phyloP scores from a whole-genome alignment of 371 early-diverging fungal genomes.

The Lichtheimia ornata region DNA sequence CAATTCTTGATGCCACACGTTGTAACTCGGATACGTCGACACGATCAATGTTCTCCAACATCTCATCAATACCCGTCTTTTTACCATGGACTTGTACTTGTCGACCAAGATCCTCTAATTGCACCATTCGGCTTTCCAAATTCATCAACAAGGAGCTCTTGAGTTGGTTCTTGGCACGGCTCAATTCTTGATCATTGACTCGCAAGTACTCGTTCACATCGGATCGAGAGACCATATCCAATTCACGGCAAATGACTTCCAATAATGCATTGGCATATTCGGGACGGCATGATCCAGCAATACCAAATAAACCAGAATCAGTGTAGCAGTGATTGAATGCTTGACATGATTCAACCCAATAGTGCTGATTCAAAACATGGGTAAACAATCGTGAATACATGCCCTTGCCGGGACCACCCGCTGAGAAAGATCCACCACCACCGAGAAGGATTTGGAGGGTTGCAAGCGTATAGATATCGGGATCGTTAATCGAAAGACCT shows the following conservation, averaged over 20 bases:
- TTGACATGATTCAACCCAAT: constrained; percentile 93
- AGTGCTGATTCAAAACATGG: constrained; percentile 90
- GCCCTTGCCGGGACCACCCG: constrained; percentile 98
- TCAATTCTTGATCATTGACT: constrained; percentile 66
- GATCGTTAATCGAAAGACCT: constrained; percentile 75
- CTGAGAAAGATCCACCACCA: constrained; percentile 96
- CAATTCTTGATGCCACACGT: constrained; percentile 64
- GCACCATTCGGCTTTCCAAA: constrained; percentile 88
- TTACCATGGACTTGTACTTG: constrained; percentile 84
- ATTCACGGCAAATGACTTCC: constrained; percentile 83
- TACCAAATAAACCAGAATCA: constrained; percentile 92
- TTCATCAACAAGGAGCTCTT: constrained; percentile 92
- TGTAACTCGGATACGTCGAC: constrained; percentile 73
- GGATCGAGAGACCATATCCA: constrained; percentile 71
- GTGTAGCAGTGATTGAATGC: constrained; percentile 90
- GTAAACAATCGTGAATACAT: constrained; percentile 97
- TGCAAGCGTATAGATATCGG: constrained; percentile 91
- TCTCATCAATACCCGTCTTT: constrained; percentile 76
- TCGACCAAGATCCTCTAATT: constrained; percentile 93
- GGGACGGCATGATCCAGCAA: constrained; percentile 83
- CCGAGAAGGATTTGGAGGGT: constrained; percentile 90
- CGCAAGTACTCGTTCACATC: constrained; percentile 30
- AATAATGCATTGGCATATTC: constrained; percentile 68
- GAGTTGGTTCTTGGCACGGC: constrained; percentile 94
- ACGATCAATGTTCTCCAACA: constrained; percentile 75